Conservation (phyloP, 352 stramenopile genomes). For the Thraustotheca clavata region DNA sequence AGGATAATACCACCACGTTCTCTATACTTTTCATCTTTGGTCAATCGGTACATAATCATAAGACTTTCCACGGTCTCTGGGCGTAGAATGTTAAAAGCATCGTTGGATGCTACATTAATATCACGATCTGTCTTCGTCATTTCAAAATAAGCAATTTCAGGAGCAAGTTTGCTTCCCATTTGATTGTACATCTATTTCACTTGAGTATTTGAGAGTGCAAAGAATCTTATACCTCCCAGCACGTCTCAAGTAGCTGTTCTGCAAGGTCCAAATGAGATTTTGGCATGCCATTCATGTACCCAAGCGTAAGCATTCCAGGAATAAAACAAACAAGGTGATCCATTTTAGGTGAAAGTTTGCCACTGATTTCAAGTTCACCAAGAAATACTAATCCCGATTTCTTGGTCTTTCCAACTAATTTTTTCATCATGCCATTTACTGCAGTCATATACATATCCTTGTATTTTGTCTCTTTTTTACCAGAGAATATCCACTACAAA, state of each 20-base stretch:
- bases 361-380: constrained; percentile 44
- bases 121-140: constrained; percentile 39
- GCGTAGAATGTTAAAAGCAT: constrained; percentile 79
- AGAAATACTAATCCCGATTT: constrained; percentile 57
- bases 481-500: constrained; percentile 60
- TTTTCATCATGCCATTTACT: constrained; percentile 48
- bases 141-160: constrained; percentile 79
- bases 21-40: constrained; percentile 81
- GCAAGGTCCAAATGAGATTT: constrained; percentile 59
- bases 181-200: constrained; percentile 64
- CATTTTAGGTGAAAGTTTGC: constrained; percentile 56
- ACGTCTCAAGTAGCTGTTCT: constrained; percentile 71
- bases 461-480: constrained; percentile 66
- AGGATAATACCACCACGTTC: constrained; percentile 83
- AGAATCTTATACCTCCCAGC: constrained; percentile 30
- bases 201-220: background rate
- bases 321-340: constrained; percentile 90
- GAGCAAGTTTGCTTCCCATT: constrained; percentile 74
- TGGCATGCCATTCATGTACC: constrained; percentile 59
- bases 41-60: constrained; percentile 87
- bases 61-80: constrained; percentile 90
- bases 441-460: constrained; percentile 53
- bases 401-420: constrained; percentile 45
- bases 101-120: constrained; percentile 41
- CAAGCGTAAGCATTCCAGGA: constrained; percentile 79